A percentile compares a stretch with the other conserved stretches of the same genome.
These are phyloP conservation scores for Pseudohalonectria lignicola DNA, from an alignment of 2,329 filamentous ascomycete genomes.

Conservation along the genomic window DNA sequence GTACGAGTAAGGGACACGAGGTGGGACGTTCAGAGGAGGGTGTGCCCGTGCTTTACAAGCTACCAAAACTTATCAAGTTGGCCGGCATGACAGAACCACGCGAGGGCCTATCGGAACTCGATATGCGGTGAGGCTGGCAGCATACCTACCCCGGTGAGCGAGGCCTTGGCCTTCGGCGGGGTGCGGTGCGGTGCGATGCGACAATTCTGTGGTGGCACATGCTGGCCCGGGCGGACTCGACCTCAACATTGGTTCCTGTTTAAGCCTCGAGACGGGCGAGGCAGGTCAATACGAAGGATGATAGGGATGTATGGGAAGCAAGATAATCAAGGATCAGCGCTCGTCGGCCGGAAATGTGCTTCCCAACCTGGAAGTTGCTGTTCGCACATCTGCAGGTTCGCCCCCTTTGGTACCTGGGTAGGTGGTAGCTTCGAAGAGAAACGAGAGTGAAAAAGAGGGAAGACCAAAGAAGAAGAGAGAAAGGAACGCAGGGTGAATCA, in stretches of 20 bases:
- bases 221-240: no score
- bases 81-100: no score
- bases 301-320: not conserved
- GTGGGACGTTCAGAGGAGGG: no score
- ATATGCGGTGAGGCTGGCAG: not conserved
- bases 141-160: not conserved
- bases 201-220: not conserved
- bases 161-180: not conserved
- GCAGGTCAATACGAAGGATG: not conserved
- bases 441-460: not conserved
- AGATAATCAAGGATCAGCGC: no score
- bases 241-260: no score
- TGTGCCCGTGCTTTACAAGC: no score
- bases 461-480: not conserved
- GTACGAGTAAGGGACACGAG: no score
- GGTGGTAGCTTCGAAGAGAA: not conserved
- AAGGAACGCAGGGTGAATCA: not conserved
- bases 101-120: not conserved
- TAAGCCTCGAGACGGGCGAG: not conserved
- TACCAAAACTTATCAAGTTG: no score
- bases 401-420: not conserved
- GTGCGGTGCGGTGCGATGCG: not conserved
- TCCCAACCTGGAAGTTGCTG: no score
- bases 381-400: no score
- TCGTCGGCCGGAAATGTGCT: no score